These are phyloP conservation scores for Epichloe coenophiala DNA, from an alignment of 2,329 filamentous ascomycete genomes.

Conservation along the genomic window DNA sequence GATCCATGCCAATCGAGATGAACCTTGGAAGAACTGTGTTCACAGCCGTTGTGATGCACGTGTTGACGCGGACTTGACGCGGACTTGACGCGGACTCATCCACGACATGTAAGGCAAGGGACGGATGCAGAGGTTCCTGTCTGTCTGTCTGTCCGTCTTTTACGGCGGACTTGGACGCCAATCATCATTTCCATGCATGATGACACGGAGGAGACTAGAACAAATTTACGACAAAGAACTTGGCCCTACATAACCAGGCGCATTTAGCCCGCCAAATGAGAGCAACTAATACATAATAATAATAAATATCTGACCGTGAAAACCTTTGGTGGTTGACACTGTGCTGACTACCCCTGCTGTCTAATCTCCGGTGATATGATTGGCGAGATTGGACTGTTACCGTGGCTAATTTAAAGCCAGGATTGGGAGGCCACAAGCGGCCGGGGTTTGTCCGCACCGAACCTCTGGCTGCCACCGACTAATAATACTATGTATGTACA, in stretches of 20 bases:
- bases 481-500: too few species aligned
- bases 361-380: not conserved
- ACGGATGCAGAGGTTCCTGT: not conserved
- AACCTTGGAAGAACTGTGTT: not conserved
- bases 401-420: constrained; percentile 1
- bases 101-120: not conserved
- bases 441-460: not conserved
- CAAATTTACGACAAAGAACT: too few species aligned
- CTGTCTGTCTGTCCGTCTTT: not conserved
- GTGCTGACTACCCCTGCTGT: too few species aligned
- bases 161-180: too few species aligned
- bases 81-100: not conserved
- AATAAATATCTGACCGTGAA: too few species aligned
- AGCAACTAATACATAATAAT: too few species aligned
- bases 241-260: too few species aligned
- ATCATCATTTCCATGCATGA: too few species aligned
- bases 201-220: too few species aligned
- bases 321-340: not conserved
- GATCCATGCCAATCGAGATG: constrained; percentile 1
- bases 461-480: not conserved
- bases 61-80: too few species aligned
- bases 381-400: constrained; percentile 3
- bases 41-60: not conserved
- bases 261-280: too few species aligned
- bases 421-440: not conserved